Evolutionary conservation across 306 rosid genomes (phyloP).

Genomic region (Castanea sativa): DNA sequence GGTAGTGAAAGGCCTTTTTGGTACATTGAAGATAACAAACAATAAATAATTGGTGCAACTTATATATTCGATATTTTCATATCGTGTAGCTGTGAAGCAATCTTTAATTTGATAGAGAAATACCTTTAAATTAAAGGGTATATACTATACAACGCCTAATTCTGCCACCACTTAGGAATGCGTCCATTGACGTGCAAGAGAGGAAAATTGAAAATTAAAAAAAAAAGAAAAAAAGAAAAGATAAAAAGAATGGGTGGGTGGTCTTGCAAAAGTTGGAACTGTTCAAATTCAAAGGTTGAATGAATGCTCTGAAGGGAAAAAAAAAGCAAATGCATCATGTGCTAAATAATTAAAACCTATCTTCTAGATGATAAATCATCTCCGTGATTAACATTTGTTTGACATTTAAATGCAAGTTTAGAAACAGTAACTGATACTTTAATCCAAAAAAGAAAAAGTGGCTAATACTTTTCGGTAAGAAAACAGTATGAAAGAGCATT

Average conservation of each 20-base stretch:
- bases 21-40: background rate
- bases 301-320: background rate
- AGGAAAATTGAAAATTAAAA: background rate
- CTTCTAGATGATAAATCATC: background rate
- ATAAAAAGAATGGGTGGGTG: background rate
- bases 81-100: background rate
- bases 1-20: background rate
- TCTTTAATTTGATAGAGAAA: background rate
- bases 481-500: too few relatives aligned
- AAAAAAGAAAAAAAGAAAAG: too few relatives aligned
- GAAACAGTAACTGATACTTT: too few relatives aligned
- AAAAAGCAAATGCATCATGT: background rate
- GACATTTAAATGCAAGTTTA: too few relatives aligned
- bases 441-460: too few relatives aligned
- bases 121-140: background rate
- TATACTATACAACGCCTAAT: background rate
- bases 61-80: background rate
- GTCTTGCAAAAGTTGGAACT: background rate
- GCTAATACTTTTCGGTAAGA: too few relatives aligned
- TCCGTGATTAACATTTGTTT: background rate
- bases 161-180: background rate
- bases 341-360: background rate
- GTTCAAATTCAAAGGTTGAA: background rate
- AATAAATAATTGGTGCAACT: background rate
- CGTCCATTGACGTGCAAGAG: background rate